Conservation (phyloP, 2,329 filamentous ascomycete genomes). For the Xylaria sp. region DNA sequence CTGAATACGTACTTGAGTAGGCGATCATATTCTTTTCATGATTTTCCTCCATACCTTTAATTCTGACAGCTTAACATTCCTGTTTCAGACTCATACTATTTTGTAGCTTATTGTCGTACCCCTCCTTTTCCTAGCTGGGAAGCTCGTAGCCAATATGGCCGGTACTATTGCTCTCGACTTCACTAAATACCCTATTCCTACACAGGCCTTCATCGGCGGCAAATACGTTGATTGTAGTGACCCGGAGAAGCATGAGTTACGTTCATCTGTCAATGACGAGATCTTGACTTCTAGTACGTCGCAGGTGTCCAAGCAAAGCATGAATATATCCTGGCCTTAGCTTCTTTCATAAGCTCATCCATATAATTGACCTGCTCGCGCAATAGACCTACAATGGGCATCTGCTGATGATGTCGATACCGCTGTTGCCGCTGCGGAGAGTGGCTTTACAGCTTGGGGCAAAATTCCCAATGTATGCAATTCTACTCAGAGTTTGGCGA, state of each 20-base stretch:
- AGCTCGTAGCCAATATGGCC: slow-evolving; percentile 16
- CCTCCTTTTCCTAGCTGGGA: background rate
- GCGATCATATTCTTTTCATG: background rate
- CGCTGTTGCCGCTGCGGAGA: slow-evolving; percentile 43
- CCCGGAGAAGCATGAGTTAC: slow-evolving; percentile 29
- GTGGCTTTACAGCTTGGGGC: slow-evolving; percentile 42
- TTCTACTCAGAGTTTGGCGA: slow-evolving; percentile 18
- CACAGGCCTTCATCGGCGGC: slow-evolving; percentile 33
- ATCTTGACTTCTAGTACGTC: slow-evolving; percentile 35
- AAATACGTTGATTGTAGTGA: slow-evolving; percentile 33
- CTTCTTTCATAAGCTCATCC: background rate
- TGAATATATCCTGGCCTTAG: background rate
- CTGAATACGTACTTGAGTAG: slow-evolving; percentile 2
- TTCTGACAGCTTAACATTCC: background rate
- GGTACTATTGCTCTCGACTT: slow-evolving; percentile 32
- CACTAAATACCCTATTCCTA: slow-evolving; percentile 33
- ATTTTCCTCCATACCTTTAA: background rate
- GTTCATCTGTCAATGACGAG: slow-evolving; percentile 37
- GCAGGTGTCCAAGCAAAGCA: background rate
- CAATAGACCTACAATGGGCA: slow-evolving; percentile 38
- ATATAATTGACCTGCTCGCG: slow-evolving; percentile 9
- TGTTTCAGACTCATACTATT: no score
- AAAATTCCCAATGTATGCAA: slow-evolving; percentile 42
- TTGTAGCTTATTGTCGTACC: background rate
- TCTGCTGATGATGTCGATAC: slow-evolving; percentile 43